Conservation (phyloP, 2,329 filamentous ascomycete genomes). For the Blastomyces gilchristii region DNA sequence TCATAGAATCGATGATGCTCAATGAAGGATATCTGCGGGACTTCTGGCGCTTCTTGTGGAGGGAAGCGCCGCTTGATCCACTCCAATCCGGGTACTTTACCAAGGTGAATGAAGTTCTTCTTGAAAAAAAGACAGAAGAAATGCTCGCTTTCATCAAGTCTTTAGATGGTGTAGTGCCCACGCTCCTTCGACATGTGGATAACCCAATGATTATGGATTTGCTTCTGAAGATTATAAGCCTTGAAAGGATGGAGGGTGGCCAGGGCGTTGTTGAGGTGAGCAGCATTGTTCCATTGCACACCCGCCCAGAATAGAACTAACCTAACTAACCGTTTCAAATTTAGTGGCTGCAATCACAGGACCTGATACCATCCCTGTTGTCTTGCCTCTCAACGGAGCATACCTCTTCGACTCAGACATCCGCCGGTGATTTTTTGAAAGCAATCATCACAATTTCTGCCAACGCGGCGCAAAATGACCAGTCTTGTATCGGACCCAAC, state of each 20-base stretch:
- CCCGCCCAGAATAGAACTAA: not conserved
- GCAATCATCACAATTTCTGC: constrained; percentile 98
- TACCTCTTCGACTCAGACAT: constrained; percentile 84
- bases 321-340: constrained; percentile 8
- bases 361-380: constrained; percentile 76
- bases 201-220: constrained; percentile 98
- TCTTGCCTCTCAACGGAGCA: constrained; percentile 78
- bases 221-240: constrained; percentile 87
- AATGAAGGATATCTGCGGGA: constrained; percentile 65
- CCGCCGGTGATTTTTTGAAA: constrained; percentile 93
- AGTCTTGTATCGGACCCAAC: constrained; percentile 97
- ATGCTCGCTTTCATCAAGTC: constrained; percentile 87
- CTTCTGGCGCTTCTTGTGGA: constrained; percentile 86
- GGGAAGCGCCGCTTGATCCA: constrained; percentile 76
- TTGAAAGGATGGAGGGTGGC: constrained; percentile 84
- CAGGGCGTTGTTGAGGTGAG: constrained; percentile 86
- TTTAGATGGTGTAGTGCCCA: constrained; percentile 67
- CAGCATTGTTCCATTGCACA: not conserved
- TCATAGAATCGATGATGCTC: constrained; percentile 83
- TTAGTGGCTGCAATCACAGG: constrained; percentile 83
- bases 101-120: constrained; percentile 94
- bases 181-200: constrained; percentile 87
- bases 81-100: constrained; percentile 96
- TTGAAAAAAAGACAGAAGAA: constrained; percentile 96
- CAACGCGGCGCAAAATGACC: constrained; percentile 94